Base-by-base conservation (phyloP, 1,284 basidiomycete species). In the Ganoderma boninense region DNA sequence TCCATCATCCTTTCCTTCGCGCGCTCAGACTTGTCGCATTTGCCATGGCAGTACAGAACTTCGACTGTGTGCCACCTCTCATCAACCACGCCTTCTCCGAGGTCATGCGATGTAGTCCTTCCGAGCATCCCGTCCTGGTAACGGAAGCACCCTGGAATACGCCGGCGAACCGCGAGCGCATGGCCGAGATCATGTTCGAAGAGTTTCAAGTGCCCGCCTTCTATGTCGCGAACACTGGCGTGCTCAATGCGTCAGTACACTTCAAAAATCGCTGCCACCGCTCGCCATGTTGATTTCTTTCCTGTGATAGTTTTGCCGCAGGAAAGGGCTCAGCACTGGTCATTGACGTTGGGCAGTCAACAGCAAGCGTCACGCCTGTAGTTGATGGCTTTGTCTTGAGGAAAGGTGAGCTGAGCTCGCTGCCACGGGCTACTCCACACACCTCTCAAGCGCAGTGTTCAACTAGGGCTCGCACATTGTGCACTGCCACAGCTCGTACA, bases 91-190 rank as follows among this genome's bases (percentile, higher is more conserved):
- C 93, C 10, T 81, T 97, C 56, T 87, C 85, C 69, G 89, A 94
- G 69, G 88, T 92, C 56, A 90, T 97, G 85, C 88, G 88, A n/a
- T 89, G 89, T 68, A 87, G 87, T 70, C 84, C 92, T 8, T 83
- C 90, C 10, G 96, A 99, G 77, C 97, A 98, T 78, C 98, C 98
- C 1, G 82, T 99, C 46, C 88, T 99, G 66, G 89, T 97, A 29
- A 99, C 98, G 1, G 98, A 99, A 81, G 94, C 97, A 1, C 92
- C 97, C 5, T 99, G 97, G 97, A 99, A 98, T 79, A 95, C 96
- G 0, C 86, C 91, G 40, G 91, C 92, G 26, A 96, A 97, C 77
- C 86, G 97, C 62, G 97, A 99, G 83, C 88, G 92, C 64, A 94
- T 99, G 91, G 94, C 96, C 16, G 96, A 99, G 83, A 92, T 99